phyloP scores from a whole-genome alignment of 2,329 filamentous ascomycete species.

The Mycosphaerella arachidis region DNA sequence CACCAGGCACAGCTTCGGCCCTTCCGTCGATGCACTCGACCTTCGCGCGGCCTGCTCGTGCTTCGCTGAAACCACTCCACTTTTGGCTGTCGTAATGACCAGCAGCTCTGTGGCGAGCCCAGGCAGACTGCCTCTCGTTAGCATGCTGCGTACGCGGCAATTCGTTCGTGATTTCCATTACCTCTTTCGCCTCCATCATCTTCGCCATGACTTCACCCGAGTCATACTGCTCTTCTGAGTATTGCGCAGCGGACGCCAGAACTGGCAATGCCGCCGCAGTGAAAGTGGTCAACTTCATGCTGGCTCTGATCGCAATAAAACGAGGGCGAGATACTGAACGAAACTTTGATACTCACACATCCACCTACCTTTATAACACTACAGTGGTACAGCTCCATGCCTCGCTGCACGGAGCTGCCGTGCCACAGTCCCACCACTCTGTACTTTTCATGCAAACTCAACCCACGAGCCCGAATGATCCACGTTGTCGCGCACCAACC shows the following conservation, averaged over 20 bases:
- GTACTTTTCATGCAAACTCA: background rate
- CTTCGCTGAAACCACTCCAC: constrained; percentile 16
- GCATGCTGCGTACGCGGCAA: background rate
- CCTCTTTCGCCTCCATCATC: constrained; percentile 23
- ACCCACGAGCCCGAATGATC: background rate
- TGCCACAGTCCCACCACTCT: constrained; percentile 5
- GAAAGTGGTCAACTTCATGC: constrained; percentile 15
- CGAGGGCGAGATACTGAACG: background rate
- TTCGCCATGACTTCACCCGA: constrained; percentile 18
- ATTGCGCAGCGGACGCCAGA: constrained; percentile 14
- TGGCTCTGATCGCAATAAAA: background rate
- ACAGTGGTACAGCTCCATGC: background rate
- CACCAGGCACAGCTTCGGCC: constrained; percentile 43
- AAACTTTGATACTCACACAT: background rate
- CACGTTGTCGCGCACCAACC: background rate
- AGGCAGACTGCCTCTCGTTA: constrained; percentile 14
- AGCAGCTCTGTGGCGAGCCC: constrained; percentile 20
- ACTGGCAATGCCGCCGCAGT: constrained; percentile 15
- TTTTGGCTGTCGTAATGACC: constrained; percentile 23
- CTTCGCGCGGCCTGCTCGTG: constrained; percentile 6
- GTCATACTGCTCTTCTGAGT: constrained; percentile 17
- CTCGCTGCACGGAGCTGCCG: background rate
- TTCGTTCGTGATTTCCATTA: background rate
- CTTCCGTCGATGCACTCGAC: constrained; percentile 41
- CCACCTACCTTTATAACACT: background rate